Evolutionary conservation across 139 green algal species (phyloP), one percentile per base, ranked within the genome.

Genomic region (Volvox reticuliferus): DNA sequence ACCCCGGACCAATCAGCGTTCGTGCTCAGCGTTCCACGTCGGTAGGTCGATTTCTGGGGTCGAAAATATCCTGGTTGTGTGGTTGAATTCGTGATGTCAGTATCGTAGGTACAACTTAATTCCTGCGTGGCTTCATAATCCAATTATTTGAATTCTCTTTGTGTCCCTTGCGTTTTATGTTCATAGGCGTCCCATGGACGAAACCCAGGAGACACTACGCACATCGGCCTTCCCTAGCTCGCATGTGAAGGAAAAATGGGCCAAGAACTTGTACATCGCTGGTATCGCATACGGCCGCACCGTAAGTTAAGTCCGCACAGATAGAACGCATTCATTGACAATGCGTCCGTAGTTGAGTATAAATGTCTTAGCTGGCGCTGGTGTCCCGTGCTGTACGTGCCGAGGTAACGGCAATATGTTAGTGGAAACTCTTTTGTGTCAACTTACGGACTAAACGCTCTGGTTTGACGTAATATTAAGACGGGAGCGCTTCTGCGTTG

Each of bases 201-300:
- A 99, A 95, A 99, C 98, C 44, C 98, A 99, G 94, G 98, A 99
- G 93, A 99, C 98, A 44, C 95, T 99, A 84, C 96, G 98, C 78
- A 99, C 98, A 20, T 97, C 90, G 36, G 97, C 98, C 44, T 99
- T 99, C 92, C 98, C 98, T 73, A 97, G 91, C 92, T 97, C 95
- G 5, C 98, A 99, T 92, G 98, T 99, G 55, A 99, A 99, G 96
- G 98, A 99, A 91, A 99, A 99, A 93, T 99, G 98, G 98, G 96
- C 96, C 32, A 99, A 99, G 93, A 99, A 99, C 92, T 94, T 99
- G 87, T 99, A 99, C 97, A 99, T 99, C 82, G 96, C 97, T 13
- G 96, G 94, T 37, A 97, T 99, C 21, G 97, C 96, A 3, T 99
- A 99, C 91, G 98, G 98, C n/a, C 94, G 98, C 32, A 99, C 98